Evolutionary conservation across 1,284 basidiomycete species (phyloP), one percentile per base, ranked within the genome.

Genomic region (Vanrija sp.): DNA sequence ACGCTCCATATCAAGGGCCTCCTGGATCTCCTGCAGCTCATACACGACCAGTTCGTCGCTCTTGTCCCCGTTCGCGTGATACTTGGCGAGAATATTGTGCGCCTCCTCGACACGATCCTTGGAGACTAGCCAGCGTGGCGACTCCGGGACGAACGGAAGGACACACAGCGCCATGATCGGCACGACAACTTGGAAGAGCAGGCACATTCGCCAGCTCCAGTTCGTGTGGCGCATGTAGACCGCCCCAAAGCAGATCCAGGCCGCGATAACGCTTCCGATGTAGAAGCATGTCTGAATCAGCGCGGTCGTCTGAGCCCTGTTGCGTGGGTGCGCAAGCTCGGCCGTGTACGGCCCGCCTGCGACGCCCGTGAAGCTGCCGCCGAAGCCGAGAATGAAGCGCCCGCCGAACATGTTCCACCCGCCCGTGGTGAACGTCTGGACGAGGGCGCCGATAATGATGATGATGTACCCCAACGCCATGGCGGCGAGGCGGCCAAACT

Each of bases 1-100:
- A 42, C 41, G 80, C 68, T 89, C 87, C 61, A 83, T 84, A 49
- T 78, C 49, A 45, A 71, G 59, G 2, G 72, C 63, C 35, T 72
- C 51, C 43, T 60, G 56, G 53, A 60, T 54, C 53, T 61, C 63
- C 43, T 53, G 47, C 18, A 60, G 51, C 57, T 66, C 64, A 41
- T 55, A 62, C 8, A 48, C 50, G 10, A 66, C 62, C 14, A 66
- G 60, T 22, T 62, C 59, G 23, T 64, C 60, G 18, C 54, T 38
- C 39, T 39, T 37, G 47, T 59, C 53, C 18, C 63, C 62, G 49
- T 64, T 64, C 14, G 64, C 62, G 51, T 66, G 67, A 45, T 66
- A 69, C 42, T 46, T 62, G 36, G 52, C 72, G 47, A 65, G 67
- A 53, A 66, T 62, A 43, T 16, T 2, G 20, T 59, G 47, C 1